These are phyloP conservation scores for Penicillium sp. DNA, from an alignment of 2,329 filamentous ascomycete species.

Conservation along the genomic window DNA sequence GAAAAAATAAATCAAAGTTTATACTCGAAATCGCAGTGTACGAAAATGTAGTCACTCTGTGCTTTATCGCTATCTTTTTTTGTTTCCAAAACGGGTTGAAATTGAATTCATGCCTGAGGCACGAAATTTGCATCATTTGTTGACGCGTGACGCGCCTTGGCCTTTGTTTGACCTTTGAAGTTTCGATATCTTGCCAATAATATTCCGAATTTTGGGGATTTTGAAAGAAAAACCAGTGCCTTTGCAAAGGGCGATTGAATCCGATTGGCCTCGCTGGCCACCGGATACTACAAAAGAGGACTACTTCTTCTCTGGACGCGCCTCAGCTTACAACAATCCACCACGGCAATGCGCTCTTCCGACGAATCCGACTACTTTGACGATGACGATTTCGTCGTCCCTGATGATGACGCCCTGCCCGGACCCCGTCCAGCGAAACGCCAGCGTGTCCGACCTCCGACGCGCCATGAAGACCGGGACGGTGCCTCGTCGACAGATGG, in stretches of 20 bases:
- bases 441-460: conserved; percentile 30
- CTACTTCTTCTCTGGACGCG: not conserved
- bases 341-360: conserved; percentile 29
- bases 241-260: not conserved
- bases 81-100: not conserved
- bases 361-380: conserved; percentile 34
- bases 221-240: not conserved
- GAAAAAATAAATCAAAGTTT: not conserved
- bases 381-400: conserved; percentile 32
- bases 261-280: not conserved
- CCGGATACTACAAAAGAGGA: not conserved
- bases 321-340: not conserved
- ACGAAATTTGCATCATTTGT: conserved; percentile 2
- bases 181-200: not conserved
- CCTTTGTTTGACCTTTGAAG: not conserved
- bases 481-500: conserved; percentile 19
- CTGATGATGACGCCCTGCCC: conserved; percentile 9
- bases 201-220: not conserved
- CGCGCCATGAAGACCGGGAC: conserved; percentile 8
- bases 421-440: conserved; percentile 35
- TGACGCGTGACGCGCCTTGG: conserved; percentile 4
- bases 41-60: not conserved
- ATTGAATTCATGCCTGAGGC: conserved; percentile 1
- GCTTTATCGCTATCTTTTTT: not conserved
- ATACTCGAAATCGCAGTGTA: not conserved